Evolutionary conservation across 768 basidiomycete species (phyloP), one percentile per base, ranked within the genome.

Genomic region (Serendipita indica): DNA sequence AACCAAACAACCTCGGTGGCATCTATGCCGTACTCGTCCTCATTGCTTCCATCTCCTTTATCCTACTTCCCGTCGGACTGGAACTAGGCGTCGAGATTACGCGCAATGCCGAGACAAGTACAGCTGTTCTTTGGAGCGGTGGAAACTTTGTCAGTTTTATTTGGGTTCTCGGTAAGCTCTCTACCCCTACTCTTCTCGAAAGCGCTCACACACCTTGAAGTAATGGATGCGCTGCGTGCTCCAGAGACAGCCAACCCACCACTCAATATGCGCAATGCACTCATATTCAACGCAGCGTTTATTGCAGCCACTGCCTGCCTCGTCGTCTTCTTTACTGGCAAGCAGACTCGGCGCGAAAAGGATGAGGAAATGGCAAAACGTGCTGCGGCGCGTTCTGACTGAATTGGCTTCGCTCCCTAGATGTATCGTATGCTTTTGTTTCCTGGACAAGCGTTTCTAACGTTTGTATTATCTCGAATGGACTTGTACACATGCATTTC

Each of bases 1-100:
- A 74, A 60, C 80, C 79, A 7, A 65, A 83, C 62, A 81, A 88
- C 63, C 67, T 71, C 1, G 81, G 68, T 0, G 81, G 73, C 0
- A 67, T 90, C 5, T 91, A 80, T 66, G 75, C 73, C 2, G 73
- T 90, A 49, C 81, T 85, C 73, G 76, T 77, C 2, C 66, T 90
- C 32, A 76, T 89, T 33, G 89, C 89, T 14, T 70, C 78, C 16
- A 69, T 75, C 49, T 81, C 81, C 3, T 62, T 91, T 59, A 78
- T 81, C 1, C 76, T 91, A 71, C 75, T 92, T 1, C 87, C 89
- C 1, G 75, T 90, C 30, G 81, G 73, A 1, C 71, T 92, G 59
- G 89, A 92, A 65, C 77, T 92, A 20, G 83, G 77, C 14, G 84
- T 82, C 34, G 89, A 92, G 67, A 66, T 90, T 20, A 89, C 88